These are phyloP conservation scores for Hanseniaspora valbyensis DNA, from an alignment of 805 yeast species.

Conservation along the genomic window DNA sequence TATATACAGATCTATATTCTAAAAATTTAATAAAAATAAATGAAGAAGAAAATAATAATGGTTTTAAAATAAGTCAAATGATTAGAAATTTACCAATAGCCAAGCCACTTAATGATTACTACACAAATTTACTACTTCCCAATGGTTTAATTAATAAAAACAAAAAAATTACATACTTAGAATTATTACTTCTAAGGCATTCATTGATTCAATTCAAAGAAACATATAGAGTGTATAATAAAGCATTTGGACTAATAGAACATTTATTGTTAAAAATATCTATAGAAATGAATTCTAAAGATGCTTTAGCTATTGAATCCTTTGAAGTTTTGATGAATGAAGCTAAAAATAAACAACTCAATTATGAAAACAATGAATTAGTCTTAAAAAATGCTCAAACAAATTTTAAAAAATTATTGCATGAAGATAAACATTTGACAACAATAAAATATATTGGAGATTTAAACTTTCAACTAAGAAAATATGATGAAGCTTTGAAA, in stretches of 20 bases:
- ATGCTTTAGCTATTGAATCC: conserved; percentile 66
- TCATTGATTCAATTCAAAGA: conserved; percentile 11
- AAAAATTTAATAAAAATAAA: background rate
- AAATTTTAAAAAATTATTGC: conserved; percentile 47
- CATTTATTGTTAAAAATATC: conserved; percentile 67
- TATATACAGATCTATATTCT: background rate
- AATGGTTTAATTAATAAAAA: background rate
- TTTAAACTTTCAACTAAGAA: conserved; percentile 43
- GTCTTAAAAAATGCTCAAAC: conserved; percentile 55
- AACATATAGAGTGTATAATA: conserved; percentile 46
- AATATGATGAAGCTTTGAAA: conserved; percentile 41
- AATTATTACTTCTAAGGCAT: conserved; percentile 9
- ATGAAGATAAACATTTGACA: conserved; percentile 50
- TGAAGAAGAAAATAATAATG: background rate
- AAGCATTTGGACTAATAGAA: conserved; percentile 49
- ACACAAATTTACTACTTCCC: conserved; percentile 2
- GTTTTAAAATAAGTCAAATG: conserved; percentile 5
- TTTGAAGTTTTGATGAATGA: conserved; percentile 46
- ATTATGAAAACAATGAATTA: conserved; percentile 33
- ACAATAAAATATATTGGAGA: conserved; percentile 75
- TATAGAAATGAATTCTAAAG: conserved; percentile 71
- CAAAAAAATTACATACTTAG: conserved; percentile 22
- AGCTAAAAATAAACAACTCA: conserved; percentile 9
- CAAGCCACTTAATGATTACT: background rate
- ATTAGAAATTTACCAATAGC: conserved; percentile 6